Percentiles rank a stretch among this genome's conserved stretches.
These are phyloP conservation scores for Cladosporium oxysporum DNA, from an alignment of 2,329 filamentous ascomycete species.

Conservation along the genomic window DNA sequence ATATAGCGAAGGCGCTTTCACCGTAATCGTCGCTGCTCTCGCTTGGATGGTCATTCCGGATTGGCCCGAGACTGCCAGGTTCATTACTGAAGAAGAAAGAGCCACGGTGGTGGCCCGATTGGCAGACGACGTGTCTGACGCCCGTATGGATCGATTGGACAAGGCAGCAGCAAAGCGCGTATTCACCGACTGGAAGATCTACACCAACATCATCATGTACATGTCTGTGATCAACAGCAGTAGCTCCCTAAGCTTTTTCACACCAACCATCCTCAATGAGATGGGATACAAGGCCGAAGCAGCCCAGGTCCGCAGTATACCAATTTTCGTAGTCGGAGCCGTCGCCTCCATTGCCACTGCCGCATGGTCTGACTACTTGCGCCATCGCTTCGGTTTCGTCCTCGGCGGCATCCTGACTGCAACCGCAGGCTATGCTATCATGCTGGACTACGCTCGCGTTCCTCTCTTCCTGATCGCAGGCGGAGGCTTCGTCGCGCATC, in stretches of 20 bases:
- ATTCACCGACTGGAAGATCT: conserved; percentile 52
- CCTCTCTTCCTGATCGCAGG: conserved; percentile 56
- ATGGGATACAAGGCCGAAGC: conserved; percentile 45
- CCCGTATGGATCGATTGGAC: conserved; percentile 56
- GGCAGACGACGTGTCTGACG: conserved; percentile 38
- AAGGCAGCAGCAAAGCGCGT: conserved; percentile 50
- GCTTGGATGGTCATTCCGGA: conserved; percentile 41
- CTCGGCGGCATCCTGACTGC: conserved; percentile 53
- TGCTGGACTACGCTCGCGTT: conserved; percentile 51
- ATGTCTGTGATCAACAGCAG: conserved; percentile 47
- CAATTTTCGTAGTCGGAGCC: conserved; percentile 37
- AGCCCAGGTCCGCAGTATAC: conserved; percentile 42
- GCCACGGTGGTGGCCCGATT: conserved; percentile 47
- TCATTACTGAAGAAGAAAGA: conserved; percentile 49
- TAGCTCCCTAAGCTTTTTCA: conserved; percentile 46
- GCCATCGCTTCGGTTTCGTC: conserved; percentile 57
- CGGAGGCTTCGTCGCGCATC: conserved; percentile 57
- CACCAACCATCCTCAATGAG: conserved; percentile 44
- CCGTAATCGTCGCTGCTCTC: conserved; percentile 27
- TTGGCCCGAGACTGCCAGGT: conserved; percentile 48
- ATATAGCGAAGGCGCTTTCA: conserved; percentile 45
- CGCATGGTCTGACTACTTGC: conserved; percentile 52
- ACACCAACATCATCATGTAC: conserved; percentile 41
- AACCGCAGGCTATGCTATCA: conserved; percentile 57
- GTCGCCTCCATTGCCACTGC: conserved; percentile 45